Percentiles rank a stretch among this genome's conserved stretches.
Conservation (phyloP, 345 rosid species). For the Rhizophora mangle region DNA sequence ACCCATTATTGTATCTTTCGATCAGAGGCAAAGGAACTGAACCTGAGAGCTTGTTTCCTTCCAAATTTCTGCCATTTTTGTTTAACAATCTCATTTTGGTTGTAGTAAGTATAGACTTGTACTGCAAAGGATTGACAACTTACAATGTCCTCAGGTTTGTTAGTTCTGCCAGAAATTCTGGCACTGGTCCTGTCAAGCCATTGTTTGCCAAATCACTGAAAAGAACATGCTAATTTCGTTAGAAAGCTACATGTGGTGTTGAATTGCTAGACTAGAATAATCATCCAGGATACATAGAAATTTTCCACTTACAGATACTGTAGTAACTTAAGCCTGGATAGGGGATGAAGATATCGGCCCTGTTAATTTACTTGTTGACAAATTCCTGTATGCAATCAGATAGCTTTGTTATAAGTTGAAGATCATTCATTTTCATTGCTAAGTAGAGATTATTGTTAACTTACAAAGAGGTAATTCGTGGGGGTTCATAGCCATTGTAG, state of each 20-base stretch:
- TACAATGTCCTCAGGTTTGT: slow-evolving; percentile 37
- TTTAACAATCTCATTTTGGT: not conserved
- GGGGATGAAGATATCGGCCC: slow-evolving; percentile 21
- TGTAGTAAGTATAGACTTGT: not conserved
- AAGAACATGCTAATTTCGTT: not conserved
- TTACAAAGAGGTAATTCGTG: slow-evolving; percentile 29
- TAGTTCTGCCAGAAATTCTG: slow-evolving; percentile 34
- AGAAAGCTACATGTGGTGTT: too few species aligned
- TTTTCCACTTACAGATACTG: slow-evolving; percentile 23
- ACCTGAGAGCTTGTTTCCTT: slow-evolving; percentile 34
- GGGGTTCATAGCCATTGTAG: slow-evolving; percentile 24
- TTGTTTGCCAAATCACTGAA: slow-evolving; percentile 34
- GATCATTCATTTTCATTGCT: not conserved
- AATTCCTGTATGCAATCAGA: slow-evolving; percentile 24
- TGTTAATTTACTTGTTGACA: slow-evolving; percentile 17
- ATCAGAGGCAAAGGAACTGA: slow-evolving; percentile 25
- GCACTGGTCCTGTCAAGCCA: slow-evolving; percentile 20
- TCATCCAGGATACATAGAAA: not conserved
- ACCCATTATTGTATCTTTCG: slow-evolving; percentile 13
- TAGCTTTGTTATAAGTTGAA: slow-evolving; percentile 4
- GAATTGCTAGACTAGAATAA: too few species aligned
- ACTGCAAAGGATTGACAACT: slow-evolving; percentile 12
- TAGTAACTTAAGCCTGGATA: slow-evolving; percentile 23
- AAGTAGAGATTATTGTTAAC: not conserved
- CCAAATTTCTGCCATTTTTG: slow-evolving; percentile 26